Evolutionary conservation across 768 basidiomycete genomes (phyloP).

Genomic region (Hygrophorus pudorinus): DNA sequence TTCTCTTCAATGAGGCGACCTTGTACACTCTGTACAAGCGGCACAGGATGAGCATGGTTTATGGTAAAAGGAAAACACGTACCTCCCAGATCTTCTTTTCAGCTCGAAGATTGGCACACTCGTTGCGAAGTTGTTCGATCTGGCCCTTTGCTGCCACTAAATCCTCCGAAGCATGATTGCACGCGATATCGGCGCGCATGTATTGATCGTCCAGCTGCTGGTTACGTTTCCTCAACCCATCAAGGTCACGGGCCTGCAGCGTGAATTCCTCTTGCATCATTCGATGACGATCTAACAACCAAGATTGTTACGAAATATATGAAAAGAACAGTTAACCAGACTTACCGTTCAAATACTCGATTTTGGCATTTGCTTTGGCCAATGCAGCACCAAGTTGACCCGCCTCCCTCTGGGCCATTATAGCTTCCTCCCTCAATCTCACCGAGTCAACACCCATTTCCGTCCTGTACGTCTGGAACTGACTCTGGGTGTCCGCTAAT

Average conservation of each 20-base stretch:
- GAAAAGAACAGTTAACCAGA: constrained; percentile 5
- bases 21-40: constrained; percentile 57
- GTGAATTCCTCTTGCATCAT: constrained; percentile 61
- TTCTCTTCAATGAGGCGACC: constrained; percentile 79
- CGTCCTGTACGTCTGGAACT: constrained; percentile 70
- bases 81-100: constrained; percentile 96
- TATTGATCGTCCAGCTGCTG: constrained; percentile 66
- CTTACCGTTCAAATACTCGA: constrained; percentile 69
- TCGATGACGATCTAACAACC: constrained; percentile 51
- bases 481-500: constrained; percentile 61
- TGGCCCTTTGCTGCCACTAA: constrained; percentile 46
- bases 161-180: constrained; percentile 58
- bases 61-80: constrained; percentile 9
- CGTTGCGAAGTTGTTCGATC: constrained; percentile 73
- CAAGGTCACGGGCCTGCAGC: constrained; percentile 54
- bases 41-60: constrained; percentile 6
- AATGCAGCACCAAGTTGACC: constrained; percentile 55
- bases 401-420: constrained; percentile 54
- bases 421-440: constrained; percentile 62
- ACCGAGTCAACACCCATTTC: constrained; percentile 77
- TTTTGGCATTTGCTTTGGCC: constrained; percentile 78
- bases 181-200: constrained; percentile 67
- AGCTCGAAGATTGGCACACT: constrained; percentile 78
- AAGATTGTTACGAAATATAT: constrained; percentile 5
- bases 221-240: constrained; percentile 58